These are phyloP conservation scores for Colletotrichum truncatum DNA, from an alignment of 2,329 filamentous ascomycete species.

Conservation along the genomic window DNA sequence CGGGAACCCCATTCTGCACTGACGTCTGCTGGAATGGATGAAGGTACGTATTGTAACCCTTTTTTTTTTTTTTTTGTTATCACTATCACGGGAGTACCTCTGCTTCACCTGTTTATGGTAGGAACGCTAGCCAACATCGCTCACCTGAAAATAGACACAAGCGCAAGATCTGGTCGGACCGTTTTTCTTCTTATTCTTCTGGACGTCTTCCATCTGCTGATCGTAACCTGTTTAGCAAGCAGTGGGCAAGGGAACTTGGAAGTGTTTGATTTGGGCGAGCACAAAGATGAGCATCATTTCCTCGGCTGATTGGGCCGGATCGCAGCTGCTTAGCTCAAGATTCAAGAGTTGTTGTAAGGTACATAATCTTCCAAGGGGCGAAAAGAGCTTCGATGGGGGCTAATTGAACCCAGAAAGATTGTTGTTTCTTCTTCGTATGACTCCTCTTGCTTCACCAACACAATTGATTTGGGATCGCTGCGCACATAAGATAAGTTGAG, in stretches of 20 bases:
- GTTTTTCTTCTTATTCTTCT: background rate
- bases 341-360: no score
- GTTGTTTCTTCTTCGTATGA: no score
- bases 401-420: background rate
- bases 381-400: background rate
- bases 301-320: conserved; percentile 8
- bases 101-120: no score
- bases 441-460: no score
- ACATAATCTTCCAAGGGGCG: background rate
- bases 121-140: background rate
- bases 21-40: background rate
- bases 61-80: no score
- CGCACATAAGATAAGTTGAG: no score
- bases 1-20: background rate
- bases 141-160: conserved; percentile 4
- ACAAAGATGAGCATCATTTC: conserved; percentile 2
- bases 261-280: background rate
- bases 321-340: background rate
- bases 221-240: background rate
- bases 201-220: background rate
- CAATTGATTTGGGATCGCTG: no score
- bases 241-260: background rate
- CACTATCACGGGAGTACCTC: no score
- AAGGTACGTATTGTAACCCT: background rate
- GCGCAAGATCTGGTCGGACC: background rate